These are phyloP conservation scores for Pinus taeda DNA, from an alignment of 75 land plant species.

Conservation along the genomic window DNA sequence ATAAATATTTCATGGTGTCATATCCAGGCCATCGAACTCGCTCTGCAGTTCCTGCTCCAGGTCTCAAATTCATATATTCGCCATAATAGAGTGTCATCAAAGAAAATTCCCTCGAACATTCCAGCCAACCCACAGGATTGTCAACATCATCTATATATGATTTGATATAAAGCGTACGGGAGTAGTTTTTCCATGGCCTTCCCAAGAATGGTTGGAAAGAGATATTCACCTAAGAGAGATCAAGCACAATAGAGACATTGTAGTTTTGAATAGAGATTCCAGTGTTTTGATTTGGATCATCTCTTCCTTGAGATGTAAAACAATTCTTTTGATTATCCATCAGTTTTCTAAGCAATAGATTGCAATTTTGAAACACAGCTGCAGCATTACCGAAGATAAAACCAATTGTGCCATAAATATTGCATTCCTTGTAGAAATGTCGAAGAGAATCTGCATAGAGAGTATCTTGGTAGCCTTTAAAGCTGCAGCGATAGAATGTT, in stretches of 20 bases:
- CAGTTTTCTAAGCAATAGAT: neutral
- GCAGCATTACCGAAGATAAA: no score
- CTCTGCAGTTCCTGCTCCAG: neutral
- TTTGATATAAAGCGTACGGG: neutral
- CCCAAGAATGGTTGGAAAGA: no score
- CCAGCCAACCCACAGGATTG: constrained; percentile 20
- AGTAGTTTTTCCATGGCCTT: no score
- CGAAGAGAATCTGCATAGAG: constrained; percentile 21
- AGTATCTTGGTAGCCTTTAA: constrained; percentile 30
- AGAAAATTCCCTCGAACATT: constrained; percentile 15
- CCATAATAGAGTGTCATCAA: constrained; percentile 17
- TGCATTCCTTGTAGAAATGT: constrained; percentile 4
- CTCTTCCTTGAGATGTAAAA: constrained; percentile 34
- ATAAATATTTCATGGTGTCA: constrained; percentile 3
- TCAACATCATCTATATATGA: neutral
- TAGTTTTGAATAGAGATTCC: constrained; percentile 16
- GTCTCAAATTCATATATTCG: neutral
- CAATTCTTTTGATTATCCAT: constrained; percentile 7
- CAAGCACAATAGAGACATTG: neutral
- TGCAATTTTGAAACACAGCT: no score
- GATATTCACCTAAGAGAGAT: no score
- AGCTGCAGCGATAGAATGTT: constrained; percentile 13
- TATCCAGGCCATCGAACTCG: constrained; percentile 6
- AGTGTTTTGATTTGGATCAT: constrained; percentile 22
- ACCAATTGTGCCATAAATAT: no score